These are phyloP conservation scores for Cinnamomum micranthum DNA, from an alignment of 164 flowering plant species.

Conservation along the genomic window DNA sequence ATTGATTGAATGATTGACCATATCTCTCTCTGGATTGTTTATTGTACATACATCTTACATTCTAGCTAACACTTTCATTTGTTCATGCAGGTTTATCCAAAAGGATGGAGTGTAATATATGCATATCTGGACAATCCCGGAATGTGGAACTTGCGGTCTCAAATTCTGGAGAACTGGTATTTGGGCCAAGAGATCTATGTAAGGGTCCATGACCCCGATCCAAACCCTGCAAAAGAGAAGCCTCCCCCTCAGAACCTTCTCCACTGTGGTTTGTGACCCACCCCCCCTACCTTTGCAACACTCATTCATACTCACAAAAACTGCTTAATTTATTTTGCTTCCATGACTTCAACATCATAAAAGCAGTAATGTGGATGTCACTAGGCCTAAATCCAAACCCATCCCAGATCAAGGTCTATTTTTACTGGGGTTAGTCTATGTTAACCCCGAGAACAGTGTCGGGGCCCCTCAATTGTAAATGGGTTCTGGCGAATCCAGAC, in stretches of 20 bases:
- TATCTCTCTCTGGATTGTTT: too few relatives aligned
- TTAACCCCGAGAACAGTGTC: neutral
- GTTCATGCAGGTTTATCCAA: constrained; percentile 39
- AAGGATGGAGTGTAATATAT: constrained; percentile 48
- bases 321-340: too few relatives aligned
- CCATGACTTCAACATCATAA: neutral
- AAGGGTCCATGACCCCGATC: constrained; percentile 40
- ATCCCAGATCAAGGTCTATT: too few relatives aligned
- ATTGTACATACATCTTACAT: neutral
- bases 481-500: neutral
- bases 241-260: constrained; percentile 47
- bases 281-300: neutral
- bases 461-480: neutral
- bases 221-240: constrained; percentile 43
- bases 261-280: constrained; percentile 29
- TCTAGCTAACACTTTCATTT: neutral
- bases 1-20: too few relatives aligned
- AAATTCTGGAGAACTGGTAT: constrained; percentile 39
- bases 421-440: neutral
- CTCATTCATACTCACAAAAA: neutral
- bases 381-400: neutral
- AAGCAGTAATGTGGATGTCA: neutral
- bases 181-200: constrained; percentile 48
- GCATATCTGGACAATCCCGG: constrained; percentile 54
- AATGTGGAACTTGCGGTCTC: constrained; percentile 61